Base-by-base conservation (phyloP, 192 early-diverging fungal species). In the Coemansia biformis region DNA sequence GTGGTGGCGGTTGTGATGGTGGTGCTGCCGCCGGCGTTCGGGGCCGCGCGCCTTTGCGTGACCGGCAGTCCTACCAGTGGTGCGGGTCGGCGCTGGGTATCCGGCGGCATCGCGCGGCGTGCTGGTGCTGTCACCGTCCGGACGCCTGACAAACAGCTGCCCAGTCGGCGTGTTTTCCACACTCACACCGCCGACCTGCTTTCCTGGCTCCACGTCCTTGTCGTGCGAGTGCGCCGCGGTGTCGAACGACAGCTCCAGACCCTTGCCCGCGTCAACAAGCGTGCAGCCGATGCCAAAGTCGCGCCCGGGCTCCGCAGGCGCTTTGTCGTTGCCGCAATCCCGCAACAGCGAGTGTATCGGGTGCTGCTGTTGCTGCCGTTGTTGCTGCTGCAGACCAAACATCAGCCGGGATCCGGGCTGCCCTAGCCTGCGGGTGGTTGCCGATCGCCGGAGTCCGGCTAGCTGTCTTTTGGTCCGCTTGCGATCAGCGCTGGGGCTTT, bases 31-130 rank as follows among this genome's bases (percentile, higher is more conserved):
- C 4, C 4, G 26, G 4, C 7, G 26, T 7, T 7, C 26, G 7
- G 26, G 4, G 26, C 26, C 26, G 26, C 26, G 4, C 26, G 26
- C 26, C 26, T 3, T 7, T 7, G 26, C 26, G 7, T 28, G 26
- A 3, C 26, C 26, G 26, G 11, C n/a, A n/a, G n/a, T n/a, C n/a
- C n/a, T n/a, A n/a, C n/a, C n/a, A n/a, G n/a, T n/a, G n/a, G n/a
- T 5, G 26, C 64, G 57, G 10, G 61, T 72, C 7, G 57, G 54
- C 29, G 53, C 65, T 18, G 69, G 62, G 28, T 72, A 72, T 8
- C 61, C 69, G 3, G 48, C 35, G 10, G 38, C 51, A n/a, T 59
- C 60, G 33, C 63, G n/a, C n/a, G n/a, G n/a, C n/a, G n/a, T n/a
- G n/a, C n/a, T n/a, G n/a, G n/a, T n/a, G n/a, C n/a, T n/a, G n/a